Base-by-base conservation (phyloP, 2,329 filamentous ascomycete genomes). In the Amauroascus verrucosus region DNA sequence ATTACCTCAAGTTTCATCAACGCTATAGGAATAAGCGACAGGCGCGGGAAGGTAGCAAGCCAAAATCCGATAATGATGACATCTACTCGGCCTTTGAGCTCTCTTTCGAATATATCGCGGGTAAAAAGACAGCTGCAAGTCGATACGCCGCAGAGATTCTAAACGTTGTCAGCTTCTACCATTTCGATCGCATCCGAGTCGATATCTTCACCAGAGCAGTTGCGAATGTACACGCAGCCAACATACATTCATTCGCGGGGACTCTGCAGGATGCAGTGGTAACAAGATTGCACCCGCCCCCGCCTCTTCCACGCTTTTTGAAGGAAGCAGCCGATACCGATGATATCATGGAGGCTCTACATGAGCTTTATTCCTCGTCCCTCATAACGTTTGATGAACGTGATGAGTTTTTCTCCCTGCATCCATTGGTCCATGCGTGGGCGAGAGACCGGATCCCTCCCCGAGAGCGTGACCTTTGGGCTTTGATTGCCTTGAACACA, bases 341-440 rank as follows among this genome's bases (percentile, higher is more conserved):
- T 38, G 35, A 38, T 38, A 16, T 60, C 9, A 50, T 56, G 24
- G 49, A 53, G 32, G 59, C 57, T 8, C 53, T 62, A 2, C 50
- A 54, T 33, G 53, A 56, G 44, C 49, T 61, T 16, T 35, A 54
- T 11, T 43, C 52, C 14, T 30, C 47, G 33, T 58, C 56, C 45
- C 41, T 62, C 32, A 57, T 62, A 56, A 54, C 52, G 38, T 61
- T 59, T 26, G 54, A 63, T 28, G 59, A 59, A 33, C 56, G 58
- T 14, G 55, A 60, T 33, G 55, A 54, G 37, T 56, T 53, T 22
- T 64, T 58, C 30, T 62, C 58, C 3, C 53, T 67, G 38, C 66
- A 68, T 56, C 67, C 67, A n/a, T 56, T 68, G 18, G 60, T 70
- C n/a, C 63, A 70, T 53, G 51, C 49, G 18, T 67, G 65, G 64